Evolutionary conservation across 1,139 yeast species (phyloP), one percentile per base, ranked within the genome.

Genomic region (Yamadazyma spencermartinsiae): DNA sequence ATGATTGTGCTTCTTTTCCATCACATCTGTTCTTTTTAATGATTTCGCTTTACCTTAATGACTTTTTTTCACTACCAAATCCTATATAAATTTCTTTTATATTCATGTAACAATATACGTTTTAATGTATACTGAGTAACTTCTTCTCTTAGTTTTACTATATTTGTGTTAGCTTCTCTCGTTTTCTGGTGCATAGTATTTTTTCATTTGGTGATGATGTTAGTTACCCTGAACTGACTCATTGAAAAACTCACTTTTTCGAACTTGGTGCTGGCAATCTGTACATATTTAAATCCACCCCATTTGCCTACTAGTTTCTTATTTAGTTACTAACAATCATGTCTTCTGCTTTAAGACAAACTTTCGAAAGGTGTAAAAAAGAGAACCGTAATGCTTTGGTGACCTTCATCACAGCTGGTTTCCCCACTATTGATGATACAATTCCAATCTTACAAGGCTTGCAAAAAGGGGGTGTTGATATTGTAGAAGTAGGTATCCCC

Each of bases 391-490:
- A 84, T 57, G 98, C 97, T 36, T 74, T 92, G 54, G 84, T 94
- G 37, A 87, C 96, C 34, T 92, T 92, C 59, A 76, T 90, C 57
- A 92, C 99, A 21, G 98, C 96, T 4, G 98, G 97, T 14, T 89
- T 72, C 65, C 99, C 99, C 35, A 75, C 88, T 19, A 67, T 85
- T 39, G 94, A 83, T 40, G 96, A 86, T 51, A 90, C 98, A 2
- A 72, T 92, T 32, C 94, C 95, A 5, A 79, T 90, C 51, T 62
- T 94, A 60, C 77, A 82, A 58, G 92, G 94, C 21, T 79, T 92
- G 68, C 98, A 92, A 68, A 86, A 79, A 33, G 98, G 95, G 48
- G 99, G 99, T 44, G 94, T 87, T 16, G 98, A 92, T 59, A 77
- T 92, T 46, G 87, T 92, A 50, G 99, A 92, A 67, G 69, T 92